Conservation (phyloP, 2,329 filamentous ascomycete species). For the Hymenoscyphus fraxineus region DNA sequence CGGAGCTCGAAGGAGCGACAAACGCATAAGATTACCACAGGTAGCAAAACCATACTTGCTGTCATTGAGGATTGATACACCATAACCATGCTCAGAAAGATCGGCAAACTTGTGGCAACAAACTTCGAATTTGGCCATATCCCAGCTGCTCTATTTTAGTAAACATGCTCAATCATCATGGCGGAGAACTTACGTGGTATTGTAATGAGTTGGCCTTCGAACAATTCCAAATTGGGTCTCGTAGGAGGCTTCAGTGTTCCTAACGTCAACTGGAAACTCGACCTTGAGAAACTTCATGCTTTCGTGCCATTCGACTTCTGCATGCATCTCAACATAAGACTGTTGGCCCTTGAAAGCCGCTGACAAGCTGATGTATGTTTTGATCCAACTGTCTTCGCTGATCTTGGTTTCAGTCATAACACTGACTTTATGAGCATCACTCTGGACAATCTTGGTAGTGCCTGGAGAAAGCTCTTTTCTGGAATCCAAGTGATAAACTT, state of each 20-base stretch:
- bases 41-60: conserved; percentile 96
- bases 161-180: neutral
- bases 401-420: conserved; percentile 83
- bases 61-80: conserved; percentile 90
- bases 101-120: conserved; percentile 95
- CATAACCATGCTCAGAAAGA: conserved; percentile 81
- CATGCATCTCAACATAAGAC: conserved; percentile 71
- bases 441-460: conserved; percentile 67
- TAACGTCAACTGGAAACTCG: conserved; percentile 90
- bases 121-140: conserved; percentile 97
- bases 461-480: conserved; percentile 69
- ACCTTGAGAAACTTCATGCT: conserved; percentile 98
- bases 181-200: conserved; percentile 61
- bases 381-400: conserved; percentile 80
- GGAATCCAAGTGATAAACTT: conserved; percentile 90
- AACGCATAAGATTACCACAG: conserved; percentile 80
- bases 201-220: conserved; percentile 91
- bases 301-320: conserved; percentile 95
- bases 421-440: conserved; percentile 71
- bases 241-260: conserved; percentile 89
- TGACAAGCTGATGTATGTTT: conserved; percentile 76
- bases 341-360: conserved; percentile 62
- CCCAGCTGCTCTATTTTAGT: conserved; percentile 57
- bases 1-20: conserved; percentile 79
- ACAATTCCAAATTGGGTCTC: conserved; percentile 93